A percentile compares a stretch with the other conserved stretches of the same genome.
phyloP scores from a whole-genome alignment of 768 basidiomycete species.

The Kwoniella botswanensis region DNA sequence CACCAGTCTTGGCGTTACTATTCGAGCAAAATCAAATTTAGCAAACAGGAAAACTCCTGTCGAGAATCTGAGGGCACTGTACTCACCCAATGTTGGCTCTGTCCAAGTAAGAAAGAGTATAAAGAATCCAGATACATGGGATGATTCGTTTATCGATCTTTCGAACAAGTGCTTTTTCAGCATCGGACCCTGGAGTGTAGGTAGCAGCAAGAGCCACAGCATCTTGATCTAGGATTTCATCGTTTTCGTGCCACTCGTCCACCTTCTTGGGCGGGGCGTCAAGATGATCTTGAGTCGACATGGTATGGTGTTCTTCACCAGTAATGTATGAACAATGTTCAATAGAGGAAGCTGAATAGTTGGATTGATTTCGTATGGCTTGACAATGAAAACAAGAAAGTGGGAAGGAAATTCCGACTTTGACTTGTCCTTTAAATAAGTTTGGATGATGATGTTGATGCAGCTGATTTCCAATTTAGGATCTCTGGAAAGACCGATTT shows the following conservation, averaged over 20 bases:
- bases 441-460: too few relatives aligned
- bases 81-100: slow-evolving; percentile 54
- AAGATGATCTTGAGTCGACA: slow-evolving; percentile 6
- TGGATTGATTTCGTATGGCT: too few relatives aligned
- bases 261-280: slow-evolving; percentile 26
- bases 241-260: slow-evolving; percentile 41
- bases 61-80: too few relatives aligned
- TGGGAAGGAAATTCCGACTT: too few relatives aligned
- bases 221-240: slow-evolving; percentile 26
- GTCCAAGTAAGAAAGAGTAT: slow-evolving; percentile 51
- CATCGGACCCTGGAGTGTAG: slow-evolving; percentile 45
- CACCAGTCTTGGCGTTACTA: slow-evolving; percentile 56
- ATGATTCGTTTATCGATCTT: slow-evolving; percentile 51
- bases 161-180: slow-evolving; percentile 43
- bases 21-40: not conserved
- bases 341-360: too few relatives aligned
- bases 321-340: too few relatives aligned
- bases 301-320: not conserved
- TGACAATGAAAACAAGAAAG: too few relatives aligned
- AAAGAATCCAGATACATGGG: slow-evolving; percentile 47
- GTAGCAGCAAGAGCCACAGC: slow-evolving; percentile 35
- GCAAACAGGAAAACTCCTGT: too few relatives aligned
- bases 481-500: too few relatives aligned
- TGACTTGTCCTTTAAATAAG: too few relatives aligned
- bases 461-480: too few relatives aligned